Conservation (phyloP, 805 yeast genomes). For the Starmerella bombi region DNA sequence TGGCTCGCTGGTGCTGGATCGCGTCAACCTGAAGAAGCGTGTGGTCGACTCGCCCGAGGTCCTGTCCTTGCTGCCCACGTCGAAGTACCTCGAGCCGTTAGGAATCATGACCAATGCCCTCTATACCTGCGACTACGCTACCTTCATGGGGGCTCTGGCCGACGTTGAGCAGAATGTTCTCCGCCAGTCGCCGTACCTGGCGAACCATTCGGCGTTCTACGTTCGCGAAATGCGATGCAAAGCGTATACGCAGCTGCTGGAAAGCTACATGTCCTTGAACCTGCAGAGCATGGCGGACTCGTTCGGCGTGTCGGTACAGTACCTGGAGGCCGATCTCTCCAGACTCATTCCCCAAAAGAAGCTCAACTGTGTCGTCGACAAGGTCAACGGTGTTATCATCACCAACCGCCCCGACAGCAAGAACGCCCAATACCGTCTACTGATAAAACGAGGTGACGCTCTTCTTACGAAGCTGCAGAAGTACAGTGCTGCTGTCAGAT, state of each 20-base stretch:
- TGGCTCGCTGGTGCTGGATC: constrained; percentile 71
- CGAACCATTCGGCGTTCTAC: constrained; percentile 69
- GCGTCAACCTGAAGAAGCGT: constrained; percentile 72
- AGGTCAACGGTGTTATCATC: constrained; percentile 83
- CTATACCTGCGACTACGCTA: constrained; percentile 75
- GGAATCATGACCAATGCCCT: constrained; percentile 71
- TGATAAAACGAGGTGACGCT: constrained; percentile 85
- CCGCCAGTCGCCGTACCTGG: constrained; percentile 49
- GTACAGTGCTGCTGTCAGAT: constrained; percentile 92
- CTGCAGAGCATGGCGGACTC: constrained; percentile 86
- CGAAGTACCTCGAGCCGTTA: constrained; percentile 64
- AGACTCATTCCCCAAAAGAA: constrained; percentile 87
- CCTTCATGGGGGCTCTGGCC: constrained; percentile 62
- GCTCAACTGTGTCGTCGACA: constrained; percentile 88
- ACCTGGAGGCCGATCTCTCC: constrained; percentile 72
- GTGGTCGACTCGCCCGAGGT: constrained; percentile 91
- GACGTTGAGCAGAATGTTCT: constrained; percentile 65
- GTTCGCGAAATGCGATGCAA: constrained; percentile 88
- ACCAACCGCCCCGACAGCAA: constrained; percentile 95
- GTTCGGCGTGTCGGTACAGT: constrained; percentile 79
- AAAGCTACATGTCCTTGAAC: constrained; percentile 83
- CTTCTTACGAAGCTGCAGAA: constrained; percentile 88
- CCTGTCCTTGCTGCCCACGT: constrained; percentile 54
- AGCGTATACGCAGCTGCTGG: constrained; percentile 86
- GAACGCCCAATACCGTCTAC: constrained; percentile 77